A percentile compares a stretch with the other conserved stretches of the same genome.
phyloP scores from a whole-genome alignment of 2,329 filamentous ascomycete species.

The Aspergillus puulaauensis region DNA sequence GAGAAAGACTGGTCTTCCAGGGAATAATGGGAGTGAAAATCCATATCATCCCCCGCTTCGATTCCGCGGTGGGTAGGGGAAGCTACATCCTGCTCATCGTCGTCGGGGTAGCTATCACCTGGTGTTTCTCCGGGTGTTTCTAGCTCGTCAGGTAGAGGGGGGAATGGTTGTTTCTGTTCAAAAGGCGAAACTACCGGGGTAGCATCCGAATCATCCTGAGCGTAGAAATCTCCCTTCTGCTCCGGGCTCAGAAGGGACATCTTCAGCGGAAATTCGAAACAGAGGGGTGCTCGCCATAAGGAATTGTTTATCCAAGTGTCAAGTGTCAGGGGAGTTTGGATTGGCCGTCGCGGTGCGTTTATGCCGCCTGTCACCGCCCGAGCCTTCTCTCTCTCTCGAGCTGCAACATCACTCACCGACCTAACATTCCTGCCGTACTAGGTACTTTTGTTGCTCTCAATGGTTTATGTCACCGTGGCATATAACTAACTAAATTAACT shows the following conservation, averaged over 20 bases:
- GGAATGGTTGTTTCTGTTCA: slow-evolving; percentile 36
- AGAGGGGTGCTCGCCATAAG: neutral
- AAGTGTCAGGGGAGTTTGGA: neutral
- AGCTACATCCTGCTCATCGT: slow-evolving; percentile 28
- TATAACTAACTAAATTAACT: too few species aligned
- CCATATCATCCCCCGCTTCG: slow-evolving; percentile 37
- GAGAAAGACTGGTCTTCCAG: slow-evolving; percentile 39
- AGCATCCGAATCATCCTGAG: slow-evolving; percentile 10
- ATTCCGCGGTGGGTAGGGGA: slow-evolving; percentile 30
- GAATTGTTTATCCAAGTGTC: neutral
- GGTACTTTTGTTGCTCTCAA: neutral
- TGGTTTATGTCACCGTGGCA: neutral
- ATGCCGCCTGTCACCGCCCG: slow-evolving; percentile 17
- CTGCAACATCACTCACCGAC: neutral
- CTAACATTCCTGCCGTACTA: neutral
- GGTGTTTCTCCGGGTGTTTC: slow-evolving; percentile 13
- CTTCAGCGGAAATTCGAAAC: neutral
- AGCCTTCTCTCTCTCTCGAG: neutral
- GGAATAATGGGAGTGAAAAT: slow-evolving; percentile 49
- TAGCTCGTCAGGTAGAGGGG: slow-evolving; percentile 29
- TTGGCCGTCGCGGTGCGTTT: neutral
- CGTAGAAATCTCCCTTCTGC: neutral
- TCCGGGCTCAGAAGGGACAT: slow-evolving; percentile 15
- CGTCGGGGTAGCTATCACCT: slow-evolving; percentile 19
- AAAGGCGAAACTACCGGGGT: slow-evolving; percentile 13